phyloP scores from a whole-genome alignment of 331 rosid genomes.

The Spiraea crenata region DNA sequence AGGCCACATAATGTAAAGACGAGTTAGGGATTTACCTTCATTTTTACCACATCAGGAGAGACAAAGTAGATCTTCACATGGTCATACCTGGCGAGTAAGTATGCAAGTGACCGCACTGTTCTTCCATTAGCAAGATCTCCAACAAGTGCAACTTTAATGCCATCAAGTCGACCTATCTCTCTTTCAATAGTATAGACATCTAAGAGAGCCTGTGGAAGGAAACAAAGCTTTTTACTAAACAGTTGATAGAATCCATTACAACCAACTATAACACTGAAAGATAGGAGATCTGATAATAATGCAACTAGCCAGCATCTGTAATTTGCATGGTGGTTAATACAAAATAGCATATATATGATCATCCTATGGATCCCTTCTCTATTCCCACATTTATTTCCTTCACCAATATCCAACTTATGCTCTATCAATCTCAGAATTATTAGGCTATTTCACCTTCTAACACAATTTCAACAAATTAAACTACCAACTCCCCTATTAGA shows the following conservation, averaged over 20 bases:
- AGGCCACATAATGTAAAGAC: background rate
- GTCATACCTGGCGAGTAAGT: conserved; percentile 71
- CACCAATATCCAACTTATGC: background rate
- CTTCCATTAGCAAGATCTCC: conserved; percentile 95
- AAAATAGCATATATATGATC: background rate
- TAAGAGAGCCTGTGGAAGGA: conserved; percentile 64
- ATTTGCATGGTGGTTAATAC: background rate
- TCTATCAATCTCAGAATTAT: background rate
- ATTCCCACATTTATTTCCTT: background rate
- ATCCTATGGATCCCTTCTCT: background rate
- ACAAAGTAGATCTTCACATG: conserved; percentile 74
- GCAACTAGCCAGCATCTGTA: background rate
- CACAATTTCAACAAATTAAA: background rate
- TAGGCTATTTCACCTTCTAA: background rate
- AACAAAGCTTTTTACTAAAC: background rate
- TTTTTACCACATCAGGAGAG: conserved; percentile 78
- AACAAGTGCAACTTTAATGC: conserved; percentile 75
- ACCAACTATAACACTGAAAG: background rate
- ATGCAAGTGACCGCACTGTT: conserved; percentile 85
- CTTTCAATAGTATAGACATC: conserved; percentile 81
- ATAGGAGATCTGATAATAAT: background rate
- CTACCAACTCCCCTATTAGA: background rate
- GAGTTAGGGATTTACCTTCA: conserved; percentile 57
- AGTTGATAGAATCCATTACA: background rate
- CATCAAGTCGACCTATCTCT: conserved; percentile 76